Conservation (phyloP, 805 yeast species). For the Candida quercuum region DNA sequence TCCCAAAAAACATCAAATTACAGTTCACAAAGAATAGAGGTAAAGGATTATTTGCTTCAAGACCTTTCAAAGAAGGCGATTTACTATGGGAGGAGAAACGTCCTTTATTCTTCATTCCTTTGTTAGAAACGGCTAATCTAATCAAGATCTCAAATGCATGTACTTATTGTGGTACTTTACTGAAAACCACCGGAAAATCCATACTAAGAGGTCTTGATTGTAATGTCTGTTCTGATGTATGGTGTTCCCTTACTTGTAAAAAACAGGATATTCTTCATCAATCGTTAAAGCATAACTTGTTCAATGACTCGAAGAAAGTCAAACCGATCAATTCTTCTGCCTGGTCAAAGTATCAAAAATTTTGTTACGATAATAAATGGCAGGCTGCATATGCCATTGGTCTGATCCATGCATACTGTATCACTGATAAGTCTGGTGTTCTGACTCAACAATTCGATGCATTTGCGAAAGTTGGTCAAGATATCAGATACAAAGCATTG, state of each 20-base stretch:
- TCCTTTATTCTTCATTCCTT: conserved; percentile 60
- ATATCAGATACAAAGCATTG: conserved; percentile 51
- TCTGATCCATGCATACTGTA: conserved; percentile 41
- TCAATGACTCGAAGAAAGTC: conserved; percentile 25
- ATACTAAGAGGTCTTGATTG: conserved; percentile 55
- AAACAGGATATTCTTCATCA: conserved; percentile 47
- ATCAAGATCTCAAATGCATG: conserved; percentile 64
- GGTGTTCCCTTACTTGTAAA: conserved; percentile 68
- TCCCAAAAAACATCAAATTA: conserved; percentile 40
- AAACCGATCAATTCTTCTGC: conserved; percentile 37
- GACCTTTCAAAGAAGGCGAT: conserved; percentile 41
- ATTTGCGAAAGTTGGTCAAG: conserved; percentile 69
- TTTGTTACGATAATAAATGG: conserved; percentile 62
- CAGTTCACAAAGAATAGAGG: conserved; percentile 50
- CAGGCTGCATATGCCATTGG: conserved; percentile 64
- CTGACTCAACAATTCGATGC: conserved; percentile 45
- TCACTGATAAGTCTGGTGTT: conserved; percentile 36
- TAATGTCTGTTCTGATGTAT: conserved; percentile 53
- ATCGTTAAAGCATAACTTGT: conserved; percentile 49
- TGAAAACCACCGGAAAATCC: conserved; percentile 15
- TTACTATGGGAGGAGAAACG: conserved; percentile 55
- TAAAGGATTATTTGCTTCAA: conserved; percentile 53
- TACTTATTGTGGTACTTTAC: conserved; percentile 55
- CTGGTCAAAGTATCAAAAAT: conserved; percentile 54
- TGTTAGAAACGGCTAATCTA: conserved; percentile 56